phyloP scores from a whole-genome alignment of 2,329 filamentous ascomycete genomes.

The Fusarium heterosporum region DNA sequence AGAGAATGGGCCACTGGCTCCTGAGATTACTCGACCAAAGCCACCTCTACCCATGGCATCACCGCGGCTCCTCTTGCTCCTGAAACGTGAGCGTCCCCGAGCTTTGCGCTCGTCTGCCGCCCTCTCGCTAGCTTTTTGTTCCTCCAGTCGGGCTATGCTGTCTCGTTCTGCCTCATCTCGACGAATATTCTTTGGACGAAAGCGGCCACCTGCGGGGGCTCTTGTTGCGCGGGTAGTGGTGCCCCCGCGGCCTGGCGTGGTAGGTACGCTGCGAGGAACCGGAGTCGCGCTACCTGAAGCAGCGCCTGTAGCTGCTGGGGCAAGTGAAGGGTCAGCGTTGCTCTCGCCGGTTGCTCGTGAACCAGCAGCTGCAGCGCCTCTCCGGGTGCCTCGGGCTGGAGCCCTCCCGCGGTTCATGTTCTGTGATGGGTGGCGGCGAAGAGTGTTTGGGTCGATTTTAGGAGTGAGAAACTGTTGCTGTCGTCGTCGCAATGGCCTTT shows the following conservation, averaged over 20 bases:
- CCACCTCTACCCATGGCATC: slow-evolving; percentile 59
- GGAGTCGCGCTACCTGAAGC: slow-evolving; percentile 36
- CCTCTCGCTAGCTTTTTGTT: slow-evolving; percentile 57
- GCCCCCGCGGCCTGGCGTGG: slow-evolving; percentile 50
- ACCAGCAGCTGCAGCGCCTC: slow-evolving; percentile 47
- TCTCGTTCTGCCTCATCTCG: slow-evolving; percentile 64
- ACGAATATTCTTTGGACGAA: slow-evolving; percentile 62
- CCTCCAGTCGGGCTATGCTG: slow-evolving; percentile 58
- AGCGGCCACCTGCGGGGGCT: slow-evolving; percentile 55
- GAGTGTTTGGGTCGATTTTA: neutral
- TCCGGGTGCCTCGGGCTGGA: slow-evolving; percentile 49
- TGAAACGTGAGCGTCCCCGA: slow-evolving; percentile 54
- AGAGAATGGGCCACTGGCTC: slow-evolving; percentile 57
- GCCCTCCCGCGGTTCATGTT: slow-evolving; percentile 53
- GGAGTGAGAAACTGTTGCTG: neutral
- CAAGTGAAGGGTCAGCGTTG: slow-evolving; percentile 30
- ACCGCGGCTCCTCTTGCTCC: slow-evolving; percentile 58
- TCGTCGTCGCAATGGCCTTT: slow-evolving; percentile 6
- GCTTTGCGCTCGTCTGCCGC: slow-evolving; percentile 56
- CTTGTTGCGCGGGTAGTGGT: slow-evolving; percentile 52
- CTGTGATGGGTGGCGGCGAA: neutral
- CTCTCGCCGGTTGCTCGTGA: slow-evolving; percentile 39
- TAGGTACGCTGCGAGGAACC: slow-evolving; percentile 34
- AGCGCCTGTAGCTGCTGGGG: slow-evolving; percentile 30
- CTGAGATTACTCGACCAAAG: slow-evolving; percentile 51